Percentiles rank a stretch among this genome's conserved stretches.
These are phyloP conservation scores for Panaeolus cyanescens DNA, from an alignment of 768 basidiomycete genomes.

Conservation along the genomic window DNA sequence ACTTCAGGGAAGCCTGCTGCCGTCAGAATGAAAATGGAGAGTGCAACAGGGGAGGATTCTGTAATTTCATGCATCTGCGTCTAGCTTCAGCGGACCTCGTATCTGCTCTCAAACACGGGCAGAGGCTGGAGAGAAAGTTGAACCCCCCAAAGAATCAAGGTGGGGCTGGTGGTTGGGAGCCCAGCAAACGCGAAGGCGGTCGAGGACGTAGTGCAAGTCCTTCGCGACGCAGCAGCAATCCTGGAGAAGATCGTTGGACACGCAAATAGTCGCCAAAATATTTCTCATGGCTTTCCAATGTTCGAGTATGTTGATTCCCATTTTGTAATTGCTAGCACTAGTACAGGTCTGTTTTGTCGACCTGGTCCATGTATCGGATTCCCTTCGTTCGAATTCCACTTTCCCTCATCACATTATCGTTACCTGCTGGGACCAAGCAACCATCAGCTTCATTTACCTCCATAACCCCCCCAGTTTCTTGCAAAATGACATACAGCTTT, in stretches of 20 bases:
- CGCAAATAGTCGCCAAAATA: conserved; percentile 42
- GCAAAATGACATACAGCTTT: too few relatives aligned
- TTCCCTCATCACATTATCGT: too few relatives aligned
- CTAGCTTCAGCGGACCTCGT: conserved; percentile 86
- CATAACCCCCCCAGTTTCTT: too few relatives aligned
- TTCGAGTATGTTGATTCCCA: too few relatives aligned
- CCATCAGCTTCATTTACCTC: too few relatives aligned
- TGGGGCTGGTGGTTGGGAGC: conserved; percentile 86
- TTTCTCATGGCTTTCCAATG: too few relatives aligned
- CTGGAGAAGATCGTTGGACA: conserved; percentile 80
- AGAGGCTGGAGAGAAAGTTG: conserved; percentile 78
- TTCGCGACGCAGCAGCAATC: conserved; percentile 55
- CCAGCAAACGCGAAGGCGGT: conserved; percentile 64
- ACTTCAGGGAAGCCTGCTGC: conserved; percentile 98
- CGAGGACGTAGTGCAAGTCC: conserved; percentile 79
- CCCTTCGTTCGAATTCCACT: too few relatives aligned
- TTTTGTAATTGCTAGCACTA: too few relatives aligned
- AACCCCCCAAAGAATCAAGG: conserved; percentile 64
- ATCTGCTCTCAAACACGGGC: conserved; percentile 75
- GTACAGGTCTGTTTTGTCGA: too few relatives aligned
- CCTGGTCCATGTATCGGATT: too few relatives aligned
- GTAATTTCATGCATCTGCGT: conserved; percentile 98
- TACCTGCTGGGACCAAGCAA: too few relatives aligned
- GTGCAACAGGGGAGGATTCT: conserved; percentile 97
- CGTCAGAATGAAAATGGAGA: conserved; percentile 98